A percentile compares a stretch with the other conserved stretches of the same genome.
Conservation (phyloP, 2,329 filamentous ascomycete species). For the Cladophialophora psammophila region DNA sequence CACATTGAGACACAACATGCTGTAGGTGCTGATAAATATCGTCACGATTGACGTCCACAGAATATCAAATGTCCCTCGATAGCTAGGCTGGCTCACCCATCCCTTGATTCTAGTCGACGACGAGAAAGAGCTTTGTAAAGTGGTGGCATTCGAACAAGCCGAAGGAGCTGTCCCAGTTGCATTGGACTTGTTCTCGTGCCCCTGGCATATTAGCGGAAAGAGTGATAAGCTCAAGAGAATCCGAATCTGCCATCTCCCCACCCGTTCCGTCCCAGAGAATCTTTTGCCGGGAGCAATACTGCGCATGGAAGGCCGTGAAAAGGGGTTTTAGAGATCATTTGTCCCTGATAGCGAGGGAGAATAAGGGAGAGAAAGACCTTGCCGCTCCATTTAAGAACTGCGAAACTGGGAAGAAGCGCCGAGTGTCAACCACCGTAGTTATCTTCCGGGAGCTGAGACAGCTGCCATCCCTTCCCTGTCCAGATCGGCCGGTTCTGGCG, state of each 20-base stretch:
- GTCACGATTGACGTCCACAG: slow-evolving; percentile 51
- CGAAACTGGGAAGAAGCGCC: not conserved
- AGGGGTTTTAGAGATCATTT: not conserved
- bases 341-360: not conserved
- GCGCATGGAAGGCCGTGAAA: slow-evolving; percentile 1
- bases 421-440: not conserved
- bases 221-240: slow-evolving; percentile 9
- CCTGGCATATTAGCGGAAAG: slow-evolving; percentile 8
- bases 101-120: slow-evolving; percentile 6
- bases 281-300: not conserved
- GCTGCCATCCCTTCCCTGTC: not conserved
- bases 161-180: not conserved
- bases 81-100: slow-evolving; percentile 48
- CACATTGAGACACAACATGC: slow-evolving; percentile 51
- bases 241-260: not conserved
- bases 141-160: not conserved
- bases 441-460: slow-evolving; percentile 2
- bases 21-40: slow-evolving; percentile 54
- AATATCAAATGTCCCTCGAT: slow-evolving; percentile 53
- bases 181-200: not conserved
- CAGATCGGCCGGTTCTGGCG: not conserved
- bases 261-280: not conserved
- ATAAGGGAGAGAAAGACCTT: not conserved
- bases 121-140: not conserved
- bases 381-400: not conserved